These are phyloP conservation scores for Verticillium klebahnii DNA, from an alignment of 2,329 filamentous ascomycete genomes.

Conservation along the genomic window DNA sequence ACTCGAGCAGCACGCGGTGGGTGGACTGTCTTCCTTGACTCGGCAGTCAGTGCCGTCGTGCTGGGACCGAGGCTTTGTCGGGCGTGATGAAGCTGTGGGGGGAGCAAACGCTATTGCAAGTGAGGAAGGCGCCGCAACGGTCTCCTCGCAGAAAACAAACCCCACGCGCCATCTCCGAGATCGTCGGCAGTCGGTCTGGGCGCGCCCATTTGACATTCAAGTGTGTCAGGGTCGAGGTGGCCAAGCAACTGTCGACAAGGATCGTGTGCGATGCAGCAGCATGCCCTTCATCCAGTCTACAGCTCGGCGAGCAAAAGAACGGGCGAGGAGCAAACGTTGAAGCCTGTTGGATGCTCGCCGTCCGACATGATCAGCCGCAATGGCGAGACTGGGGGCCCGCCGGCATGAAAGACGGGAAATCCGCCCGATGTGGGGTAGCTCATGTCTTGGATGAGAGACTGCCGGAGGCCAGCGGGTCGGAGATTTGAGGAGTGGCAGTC, in stretches of 20 bases:
- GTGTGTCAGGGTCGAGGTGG: too few species aligned
- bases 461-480: background rate
- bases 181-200: background rate
- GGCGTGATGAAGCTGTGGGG: background rate
- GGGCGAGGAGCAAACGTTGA: background rate
- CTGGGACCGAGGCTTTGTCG: background rate
- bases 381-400: background rate
- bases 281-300: too few species aligned
- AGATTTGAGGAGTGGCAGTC: background rate
- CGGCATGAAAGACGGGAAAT: background rate
- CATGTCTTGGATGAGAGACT: background rate
- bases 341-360: background rate
- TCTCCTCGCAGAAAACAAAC: background rate
- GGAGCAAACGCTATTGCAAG: background rate
- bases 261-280: too few species aligned
- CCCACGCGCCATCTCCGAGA: background rate
- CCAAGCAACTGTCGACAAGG: too few species aligned
- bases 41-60: background rate
- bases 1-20: background rate
- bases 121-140: background rate
- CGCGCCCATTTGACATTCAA: background rate
- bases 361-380: background rate
- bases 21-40: background rate
- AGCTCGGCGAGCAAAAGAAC: too few species aligned
- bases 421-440: background rate